A percentile compares a stretch with the other conserved stretches of the same genome.
Conservation (phyloP, 2,329 filamentous ascomycete genomes). For the Dothideomycetes sp. region DNA sequence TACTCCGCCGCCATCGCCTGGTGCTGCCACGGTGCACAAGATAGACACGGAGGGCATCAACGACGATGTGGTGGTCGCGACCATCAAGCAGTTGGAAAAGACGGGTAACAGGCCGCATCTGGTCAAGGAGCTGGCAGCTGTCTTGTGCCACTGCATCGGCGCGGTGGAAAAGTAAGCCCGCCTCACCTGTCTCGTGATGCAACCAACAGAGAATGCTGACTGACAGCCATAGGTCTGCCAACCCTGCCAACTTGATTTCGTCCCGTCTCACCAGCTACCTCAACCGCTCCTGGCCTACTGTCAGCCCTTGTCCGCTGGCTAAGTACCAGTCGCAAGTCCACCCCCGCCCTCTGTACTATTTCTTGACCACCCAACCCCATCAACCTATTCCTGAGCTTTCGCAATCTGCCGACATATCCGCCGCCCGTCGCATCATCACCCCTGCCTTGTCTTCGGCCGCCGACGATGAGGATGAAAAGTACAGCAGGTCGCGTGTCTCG, state of each 20-base stretch:
- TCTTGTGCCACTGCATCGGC: conserved; percentile 65
- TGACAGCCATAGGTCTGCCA: conserved; percentile 65
- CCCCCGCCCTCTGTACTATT: conserved; percentile 92
- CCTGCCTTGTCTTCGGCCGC: conserved; percentile 77
- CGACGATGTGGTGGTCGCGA: conserved; percentile 89
- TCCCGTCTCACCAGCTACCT: conserved; percentile 84
- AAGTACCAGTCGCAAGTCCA: conserved; percentile 91
- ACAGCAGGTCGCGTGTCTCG: conserved; percentile 56
- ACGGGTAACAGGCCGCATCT: conserved; percentile 88
- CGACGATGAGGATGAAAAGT: conserved; percentile 58
- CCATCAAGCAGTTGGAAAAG: conserved; percentile 78
- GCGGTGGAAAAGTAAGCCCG: conserved; percentile 81
- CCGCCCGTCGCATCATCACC: conserved; percentile 58
- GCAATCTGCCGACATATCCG: conserved; percentile 23
- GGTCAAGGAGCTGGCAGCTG: conserved; percentile 81
- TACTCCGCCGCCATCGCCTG: conserved; percentile 72
- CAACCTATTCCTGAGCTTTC: conserved; percentile 64
- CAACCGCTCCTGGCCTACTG: conserved; percentile 71
- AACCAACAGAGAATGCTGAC: not conserved
- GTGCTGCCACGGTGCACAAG: conserved; percentile 41
- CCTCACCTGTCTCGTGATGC: conserved; percentile 11
- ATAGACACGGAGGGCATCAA: conserved; percentile 78
- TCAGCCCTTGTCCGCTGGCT: conserved; percentile 74
- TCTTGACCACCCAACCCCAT: conserved; percentile 77
- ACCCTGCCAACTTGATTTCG: conserved; percentile 89